Evolutionary conservation across 805 yeast genomes (phyloP).

Genomic region (Saturnispora diversa): DNA sequence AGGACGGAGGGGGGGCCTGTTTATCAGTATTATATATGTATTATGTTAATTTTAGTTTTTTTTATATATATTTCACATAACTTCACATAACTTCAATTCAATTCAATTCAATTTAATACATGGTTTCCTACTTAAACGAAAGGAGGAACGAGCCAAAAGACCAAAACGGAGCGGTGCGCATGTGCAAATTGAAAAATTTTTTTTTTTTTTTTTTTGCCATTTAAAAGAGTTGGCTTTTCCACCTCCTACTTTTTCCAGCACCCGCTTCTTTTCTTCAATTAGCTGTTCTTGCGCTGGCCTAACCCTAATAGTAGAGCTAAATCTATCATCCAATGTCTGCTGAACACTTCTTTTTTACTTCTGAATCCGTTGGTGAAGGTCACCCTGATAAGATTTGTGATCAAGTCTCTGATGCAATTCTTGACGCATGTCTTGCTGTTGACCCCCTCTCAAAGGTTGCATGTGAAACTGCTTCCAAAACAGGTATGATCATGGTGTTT

Average conservation of each 20-base stretch:
- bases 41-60: no score
- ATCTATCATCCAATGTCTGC: constrained; percentile 15
- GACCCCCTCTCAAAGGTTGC: constrained; percentile 99
- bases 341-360: constrained; percentile 33
- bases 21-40: no score
- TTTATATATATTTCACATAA: no score
- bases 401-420: constrained; percentile 96
- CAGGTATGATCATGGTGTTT: constrained; percentile 98
- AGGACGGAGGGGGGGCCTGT: no score
- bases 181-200: neutral
- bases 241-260: no score
- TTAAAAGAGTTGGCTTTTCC: neutral
- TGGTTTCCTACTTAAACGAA: no score
- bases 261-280: constrained; percentile 4
- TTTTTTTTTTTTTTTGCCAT: constrained; percentile 4
- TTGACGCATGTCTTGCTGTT: constrained; percentile 91
- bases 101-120: no score
- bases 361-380: constrained; percentile 91
- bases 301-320: no score
- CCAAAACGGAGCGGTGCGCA: no score
- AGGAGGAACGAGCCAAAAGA: no score
- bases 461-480: constrained; percentile 98
- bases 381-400: constrained; percentile 97
- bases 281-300: no score
- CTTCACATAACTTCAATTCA: no score